Base-by-base conservation (phyloP, 2,329 filamentous ascomycete genomes). In the Malbranchea zuffiana region DNA sequence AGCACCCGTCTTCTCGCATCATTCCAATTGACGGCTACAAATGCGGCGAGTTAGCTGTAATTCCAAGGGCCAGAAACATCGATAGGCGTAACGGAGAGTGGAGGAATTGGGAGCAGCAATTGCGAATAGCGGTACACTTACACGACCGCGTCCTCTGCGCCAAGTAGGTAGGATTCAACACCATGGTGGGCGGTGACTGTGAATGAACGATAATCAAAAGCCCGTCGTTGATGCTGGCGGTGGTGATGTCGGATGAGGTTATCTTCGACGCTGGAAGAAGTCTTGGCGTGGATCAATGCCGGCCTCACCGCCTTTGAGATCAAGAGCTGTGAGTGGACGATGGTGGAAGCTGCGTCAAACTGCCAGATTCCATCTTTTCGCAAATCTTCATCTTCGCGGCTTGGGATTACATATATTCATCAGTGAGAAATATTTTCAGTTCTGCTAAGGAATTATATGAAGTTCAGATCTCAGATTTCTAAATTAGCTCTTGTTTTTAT, bases 141-240 rank as follows among this genome's bases (percentile, higher is more conserved):
- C 82, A 87, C 58, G 82, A 75, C 61, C 78, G 75, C 64, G 82
- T 82, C 64, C 74, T 74, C 62, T 81, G 75, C 56, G 82, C 88
- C 58, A 95, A 84, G 66, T 87, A 86, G 44, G 88, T 95, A 50
- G 88, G 85, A 65, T 86, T 82, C 66, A 95, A 86, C 61, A 85
- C 78, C 82, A 87, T 87, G 52, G 56, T 71, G 67, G 40, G 18
- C 27, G 33, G 23, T 23, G 29, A 29, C 17, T 23, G 17, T 23
- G 28, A 10, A 21, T 8, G 21, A 6, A n/a, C n/a, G n/a, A n/a
- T n/a, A n/a, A n/a, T n/a, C n/a, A n/a, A n/a, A n/a, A 11, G 15
- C 34, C 10, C 29, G n/a, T 3, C 15, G 17, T 23, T 34, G 36
- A 15, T 17, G 10, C 21, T 28, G 10, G 30, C 15, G 20, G 34